Base-by-base conservation (phyloP, 169 alveolate genomes). In the Babesia sp. region DNA sequence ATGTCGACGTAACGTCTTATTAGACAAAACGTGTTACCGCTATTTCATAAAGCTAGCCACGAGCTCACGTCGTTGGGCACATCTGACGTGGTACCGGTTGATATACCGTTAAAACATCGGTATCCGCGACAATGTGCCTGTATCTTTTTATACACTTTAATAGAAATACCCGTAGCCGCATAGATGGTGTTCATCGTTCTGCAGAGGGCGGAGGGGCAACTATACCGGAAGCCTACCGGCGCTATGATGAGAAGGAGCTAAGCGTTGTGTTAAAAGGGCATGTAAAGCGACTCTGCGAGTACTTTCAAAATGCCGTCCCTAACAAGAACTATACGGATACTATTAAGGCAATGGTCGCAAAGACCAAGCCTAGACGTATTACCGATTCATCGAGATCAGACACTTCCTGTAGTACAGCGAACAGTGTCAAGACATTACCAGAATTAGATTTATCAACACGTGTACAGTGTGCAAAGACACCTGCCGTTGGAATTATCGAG, bases 271-370 rank as follows among this genome's bases (percentile, higher is more conserved):
- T 69, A 26, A 71, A 81, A 79, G 89, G 89, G n/a, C 59, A 67
- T 31, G 89, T 81, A 0, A 81, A 81, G 75, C 64, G 80, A 31
- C 73, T 81, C 18, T 81, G 89, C 37, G 50, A 71, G 14, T 56
- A 34, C 58, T 81, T 81, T 33, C 89, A 81, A 42, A 64, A 72
- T 60, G 81, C 51, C 3, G 28, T n/a, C 18, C 68, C 50, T 18
- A 56, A 71, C 44, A 54, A 54, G 31, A 22, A 68, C 24, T 70
- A 73, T 45, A n/a, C 77, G 20, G 44, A 36, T 26, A 28, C 56
- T 11, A 28, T 81, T 12, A 48, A 71, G 46, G 57, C 44, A 26
- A 73, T 59, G 34, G 55, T 81, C 0, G 56, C 73, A 18, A 71
- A 71, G n/a, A 58, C 31, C 67, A 81, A 81, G 48, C 54, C 74